phyloP scores from a whole-genome alignment of 1,139 yeast genomes.

The Pichiaceae sp. region DNA sequence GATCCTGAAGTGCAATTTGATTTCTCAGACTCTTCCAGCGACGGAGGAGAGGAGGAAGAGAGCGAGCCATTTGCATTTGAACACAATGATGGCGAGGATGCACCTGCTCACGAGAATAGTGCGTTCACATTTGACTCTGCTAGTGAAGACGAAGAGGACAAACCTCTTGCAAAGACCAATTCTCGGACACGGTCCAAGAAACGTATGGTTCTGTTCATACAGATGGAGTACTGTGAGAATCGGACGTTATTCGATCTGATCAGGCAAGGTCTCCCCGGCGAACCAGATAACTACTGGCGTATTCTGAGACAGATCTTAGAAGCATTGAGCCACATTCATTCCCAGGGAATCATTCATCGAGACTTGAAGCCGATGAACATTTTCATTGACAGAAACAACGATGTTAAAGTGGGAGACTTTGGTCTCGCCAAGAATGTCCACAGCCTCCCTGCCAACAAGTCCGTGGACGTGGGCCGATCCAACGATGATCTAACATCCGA shows the following conservation, averaged over 20 bases:
- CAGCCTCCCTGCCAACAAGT: conserved; percentile 25
- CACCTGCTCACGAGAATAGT: conserved; percentile 8
- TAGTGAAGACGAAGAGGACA: conserved; percentile 9
- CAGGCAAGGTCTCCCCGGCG: conserved; percentile 60
- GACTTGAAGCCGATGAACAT: conserved; percentile 95
- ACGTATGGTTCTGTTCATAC: conserved; percentile 64
- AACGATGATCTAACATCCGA: conserved; percentile 83
- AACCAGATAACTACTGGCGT: conserved; percentile 82
- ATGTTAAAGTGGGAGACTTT: conserved; percentile 93
- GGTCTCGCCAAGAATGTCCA: conserved; percentile 86
- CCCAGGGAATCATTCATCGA: conserved; percentile 90
- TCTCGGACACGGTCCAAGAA: conserved; percentile 13
- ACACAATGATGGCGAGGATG: conserved; percentile 11
- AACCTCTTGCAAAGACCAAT: conserved; percentile 1
- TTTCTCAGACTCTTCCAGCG: conserved; percentile 29
- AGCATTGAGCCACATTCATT: conserved; percentile 84
- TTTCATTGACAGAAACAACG: conserved; percentile 83
- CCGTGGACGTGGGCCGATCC: conserved; percentile 19
- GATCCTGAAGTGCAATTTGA: conserved; percentile 56
- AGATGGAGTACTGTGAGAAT: conserved; percentile 98
- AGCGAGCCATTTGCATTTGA: conserved; percentile 15
- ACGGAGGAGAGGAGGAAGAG: conserved; percentile 23
- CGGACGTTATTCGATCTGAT: conserved; percentile 81
- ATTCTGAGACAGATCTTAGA: conserved; percentile 81
- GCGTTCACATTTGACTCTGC: conserved; percentile 19